Evolutionary conservation across 1,284 basidiomycete genomes (phyloP).

Genomic region (Erythrobasidium hasegawianum): DNA sequence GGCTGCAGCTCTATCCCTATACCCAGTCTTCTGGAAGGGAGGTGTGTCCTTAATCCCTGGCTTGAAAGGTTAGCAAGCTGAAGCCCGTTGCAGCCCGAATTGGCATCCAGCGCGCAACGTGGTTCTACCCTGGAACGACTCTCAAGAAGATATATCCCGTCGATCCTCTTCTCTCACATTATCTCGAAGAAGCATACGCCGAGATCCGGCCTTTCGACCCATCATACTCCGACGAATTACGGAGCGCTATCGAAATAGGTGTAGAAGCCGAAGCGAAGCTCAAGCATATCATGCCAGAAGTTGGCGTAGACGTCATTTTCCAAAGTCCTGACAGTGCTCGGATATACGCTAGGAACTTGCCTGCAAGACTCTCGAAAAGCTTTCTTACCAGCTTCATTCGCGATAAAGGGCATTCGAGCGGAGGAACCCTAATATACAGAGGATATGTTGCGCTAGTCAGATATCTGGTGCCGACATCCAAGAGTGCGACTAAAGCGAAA

Average conservation of each 20-base stretch:
- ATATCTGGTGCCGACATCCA: slow-evolving; percentile 9
- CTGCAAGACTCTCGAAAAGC: slow-evolving; percentile 31
- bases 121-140: slow-evolving; percentile 49
- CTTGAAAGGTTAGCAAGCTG: too few species aligned
- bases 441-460: slow-evolving; percentile 41
- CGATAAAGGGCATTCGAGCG: slow-evolving; percentile 32
- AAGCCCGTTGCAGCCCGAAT: slow-evolving; percentile 43
- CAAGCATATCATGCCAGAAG: slow-evolving; percentile 45
- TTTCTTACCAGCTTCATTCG: slow-evolving; percentile 35
- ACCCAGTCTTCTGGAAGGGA: slow-evolving; percentile 50
- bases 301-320: slow-evolving; percentile 49
- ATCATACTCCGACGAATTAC: slow-evolving; percentile 41
- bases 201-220: slow-evolving; percentile 48
- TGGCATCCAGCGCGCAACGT: slow-evolving; percentile 44
- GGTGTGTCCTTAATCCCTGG: slow-evolving; percentile 12
- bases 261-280: slow-evolving; percentile 43
- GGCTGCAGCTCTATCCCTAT: slow-evolving; percentile 29
- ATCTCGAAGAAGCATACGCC: slow-evolving; percentile 49
- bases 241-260: slow-evolving; percentile 37
- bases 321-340: slow-evolving; percentile 39
- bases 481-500: slow-evolving; percentile 2
- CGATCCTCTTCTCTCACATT: slow-evolving; percentile 45
- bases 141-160: slow-evolving; percentile 45
- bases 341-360: slow-evolving; percentile 39
- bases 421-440: slow-evolving; percentile 33